These are phyloP conservation scores for Yamadazyma kitorensis DNA, from an alignment of 805 yeast species.

Conservation along the genomic window DNA sequence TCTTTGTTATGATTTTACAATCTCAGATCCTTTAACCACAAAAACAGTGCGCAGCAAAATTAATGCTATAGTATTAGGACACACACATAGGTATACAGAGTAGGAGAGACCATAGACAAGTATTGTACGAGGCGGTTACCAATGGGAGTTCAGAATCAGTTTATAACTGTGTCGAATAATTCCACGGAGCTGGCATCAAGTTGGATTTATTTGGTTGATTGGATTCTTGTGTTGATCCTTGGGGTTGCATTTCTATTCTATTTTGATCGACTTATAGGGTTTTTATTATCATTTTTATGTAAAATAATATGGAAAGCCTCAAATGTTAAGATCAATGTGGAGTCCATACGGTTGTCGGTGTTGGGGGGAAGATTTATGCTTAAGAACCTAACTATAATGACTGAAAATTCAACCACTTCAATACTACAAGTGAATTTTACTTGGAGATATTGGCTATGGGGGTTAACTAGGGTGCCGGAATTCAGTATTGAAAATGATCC, in stretches of 20 bases:
- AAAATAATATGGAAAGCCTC: constrained; percentile 64
- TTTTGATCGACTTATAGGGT: constrained; percentile 70
- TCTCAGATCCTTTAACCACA: not conserved
- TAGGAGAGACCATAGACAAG: not conserved
- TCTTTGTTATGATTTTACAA: not conserved
- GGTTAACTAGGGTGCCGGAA: constrained; percentile 39
- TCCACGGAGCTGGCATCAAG: constrained; percentile 24
- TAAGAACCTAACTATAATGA: constrained; percentile 69
- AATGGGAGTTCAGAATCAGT: constrained; percentile 26
- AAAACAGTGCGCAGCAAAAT: not conserved
- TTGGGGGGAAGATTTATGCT: constrained; percentile 82
- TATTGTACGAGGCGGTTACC: not conserved
- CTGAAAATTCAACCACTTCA: constrained; percentile 70
- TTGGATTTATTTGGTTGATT: constrained; percentile 78
- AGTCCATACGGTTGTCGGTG: constrained; percentile 72
- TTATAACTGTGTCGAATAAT: constrained; percentile 22
- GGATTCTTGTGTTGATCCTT: constrained; percentile 68
- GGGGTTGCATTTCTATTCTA: constrained; percentile 68
- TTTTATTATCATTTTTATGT: constrained; percentile 47
- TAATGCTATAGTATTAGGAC: no score
- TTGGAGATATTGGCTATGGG: constrained; percentile 86
- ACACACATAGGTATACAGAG: not conserved
- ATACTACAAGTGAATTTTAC: constrained; percentile 71
- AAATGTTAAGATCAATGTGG: constrained; percentile 59
- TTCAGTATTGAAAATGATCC: constrained; percentile 19